phyloP scores from a whole-genome alignment of 1,284 basidiomycete genomes.

The Psilocybe mexicana region DNA sequence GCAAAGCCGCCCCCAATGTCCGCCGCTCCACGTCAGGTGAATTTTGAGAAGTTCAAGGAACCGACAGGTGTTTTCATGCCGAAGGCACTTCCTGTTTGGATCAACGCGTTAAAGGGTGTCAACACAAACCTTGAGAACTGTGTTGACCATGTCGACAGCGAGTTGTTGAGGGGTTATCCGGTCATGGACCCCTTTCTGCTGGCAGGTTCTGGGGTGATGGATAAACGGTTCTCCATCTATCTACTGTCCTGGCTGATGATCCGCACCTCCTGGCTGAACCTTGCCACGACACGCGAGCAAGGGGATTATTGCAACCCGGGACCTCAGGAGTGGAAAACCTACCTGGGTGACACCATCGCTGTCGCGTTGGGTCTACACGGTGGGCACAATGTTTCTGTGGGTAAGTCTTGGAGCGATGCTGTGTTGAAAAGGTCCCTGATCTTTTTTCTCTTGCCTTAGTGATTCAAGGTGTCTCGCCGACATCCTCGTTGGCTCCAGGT shows the following conservation, averaged over 20 bases:
- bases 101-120: background rate
- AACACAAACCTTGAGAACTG: background rate
- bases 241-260: background rate
- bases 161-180: background rate
- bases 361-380: no score
- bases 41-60: no score
- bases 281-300: background rate
- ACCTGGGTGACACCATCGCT: no score
- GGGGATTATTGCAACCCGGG: background rate
- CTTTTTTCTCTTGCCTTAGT: no score
- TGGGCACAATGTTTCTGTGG: no score
- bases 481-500: no score
- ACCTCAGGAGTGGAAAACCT: background rate
- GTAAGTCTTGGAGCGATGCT: no score
- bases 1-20: no score
- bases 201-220: background rate
- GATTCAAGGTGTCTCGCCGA: no score
- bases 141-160: background rate
- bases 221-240: background rate
- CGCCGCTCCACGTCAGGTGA: no score
- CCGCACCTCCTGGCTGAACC: background rate
- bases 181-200: background rate
- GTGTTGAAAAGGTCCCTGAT: no score
- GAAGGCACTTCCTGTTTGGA: background rate
- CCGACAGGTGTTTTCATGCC: background rate